Evolutionary conservation across 129 eudicot species (phyloP), one percentile per base, ranked within the genome.

Genomic region (Ambrosia artemisiifolia): DNA sequence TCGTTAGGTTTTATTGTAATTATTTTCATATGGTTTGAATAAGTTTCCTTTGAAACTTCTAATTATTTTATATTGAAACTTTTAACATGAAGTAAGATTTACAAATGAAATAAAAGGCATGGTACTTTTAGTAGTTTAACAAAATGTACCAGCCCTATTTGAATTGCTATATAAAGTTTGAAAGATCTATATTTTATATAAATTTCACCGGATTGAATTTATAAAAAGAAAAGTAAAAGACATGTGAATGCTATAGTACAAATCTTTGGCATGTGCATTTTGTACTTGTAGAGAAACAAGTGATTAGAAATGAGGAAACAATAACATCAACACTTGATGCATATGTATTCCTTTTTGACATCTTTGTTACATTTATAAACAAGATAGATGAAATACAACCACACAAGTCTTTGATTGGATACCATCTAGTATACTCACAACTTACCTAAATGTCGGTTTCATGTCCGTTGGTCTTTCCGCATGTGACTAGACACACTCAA

Each of bases 291-390:
- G 49, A 70, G 57, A 71, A 78, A 63, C 77, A 40, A 71, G 82
- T 78, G 67, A 78, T 63, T 78, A 17, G 57, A 78, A 70, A 70
- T 78, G 77, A 53, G 77, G 82, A 78, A 63, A 59, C 82, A 78
- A 63, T 42, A 71, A 70, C 72, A 78, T 70, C 67, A 63, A 49
- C 81, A 62, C 66, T 78, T 71, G 72, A 72, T 70, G 67, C 50
- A 50, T 78, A 70, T 70, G 72, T 51, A 78, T 78, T 66, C 81
- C 70, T 63, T 77, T 69, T 77, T 77, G 76, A 77, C 77, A 78
- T 78, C 72, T 78, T 78, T 78, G 76, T 70, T 62, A 72, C 72
- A 78, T 78, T 54, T 51, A 78, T 50, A 78, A 70, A 51, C 35
- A 51, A 70, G 50, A 70, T 71, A 53, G 81, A 63, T 55, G 67